Evolutionary conservation across 495 filamentous ascomycete genomes (phyloP).

Genomic region (Xylaria intraflava): DNA sequence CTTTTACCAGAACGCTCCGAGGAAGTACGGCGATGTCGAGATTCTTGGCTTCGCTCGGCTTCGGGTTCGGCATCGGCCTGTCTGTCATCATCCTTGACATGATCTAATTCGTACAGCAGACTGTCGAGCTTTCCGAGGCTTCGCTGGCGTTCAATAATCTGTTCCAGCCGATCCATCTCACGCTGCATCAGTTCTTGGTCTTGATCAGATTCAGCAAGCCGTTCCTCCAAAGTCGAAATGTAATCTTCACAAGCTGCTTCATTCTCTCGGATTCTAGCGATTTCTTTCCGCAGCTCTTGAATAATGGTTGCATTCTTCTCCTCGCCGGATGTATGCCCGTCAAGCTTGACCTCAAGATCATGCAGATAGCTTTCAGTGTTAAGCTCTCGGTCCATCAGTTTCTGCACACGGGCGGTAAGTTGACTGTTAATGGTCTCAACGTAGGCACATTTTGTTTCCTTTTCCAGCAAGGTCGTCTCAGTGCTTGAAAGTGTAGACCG

Average conservation of each 20-base stretch:
- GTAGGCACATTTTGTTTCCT: slow-evolving; percentile 87
- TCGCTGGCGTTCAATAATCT: slow-evolving; percentile 91
- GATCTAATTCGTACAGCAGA: slow-evolving; percentile 82
- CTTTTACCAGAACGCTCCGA: slow-evolving; percentile 48
- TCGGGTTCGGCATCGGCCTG: slow-evolving; percentile 18
- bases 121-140: slow-evolving; percentile 92
- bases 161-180: slow-evolving; percentile 87
- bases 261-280: slow-evolving; percentile 81
- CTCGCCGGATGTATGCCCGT: slow-evolving; percentile 83
- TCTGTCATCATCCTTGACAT: slow-evolving; percentile 59
- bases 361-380: slow-evolving; percentile 88
- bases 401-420: slow-evolving; percentile 79
- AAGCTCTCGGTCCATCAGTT: slow-evolving; percentile 79
- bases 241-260: slow-evolving; percentile 89
- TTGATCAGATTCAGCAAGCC: slow-evolving; percentile 91
- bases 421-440: slow-evolving; percentile 87
- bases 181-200: slow-evolving; percentile 95
- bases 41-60: slow-evolving; percentile 33
- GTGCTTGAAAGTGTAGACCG: slow-evolving; percentile 73
- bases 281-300: slow-evolving; percentile 82
- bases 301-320: slow-evolving; percentile 85
- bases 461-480: slow-evolving; percentile 82
- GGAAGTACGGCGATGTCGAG: slow-evolving; percentile 37
- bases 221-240: slow-evolving; percentile 93
- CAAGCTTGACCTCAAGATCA: slow-evolving; percentile 81